A percentile compares a stretch with the other conserved stretches of the same genome.
These are phyloP conservation scores for Astrothelium macrocarpum DNA, from an alignment of 495 filamentous ascomycete species.

Conservation along the genomic window DNA sequence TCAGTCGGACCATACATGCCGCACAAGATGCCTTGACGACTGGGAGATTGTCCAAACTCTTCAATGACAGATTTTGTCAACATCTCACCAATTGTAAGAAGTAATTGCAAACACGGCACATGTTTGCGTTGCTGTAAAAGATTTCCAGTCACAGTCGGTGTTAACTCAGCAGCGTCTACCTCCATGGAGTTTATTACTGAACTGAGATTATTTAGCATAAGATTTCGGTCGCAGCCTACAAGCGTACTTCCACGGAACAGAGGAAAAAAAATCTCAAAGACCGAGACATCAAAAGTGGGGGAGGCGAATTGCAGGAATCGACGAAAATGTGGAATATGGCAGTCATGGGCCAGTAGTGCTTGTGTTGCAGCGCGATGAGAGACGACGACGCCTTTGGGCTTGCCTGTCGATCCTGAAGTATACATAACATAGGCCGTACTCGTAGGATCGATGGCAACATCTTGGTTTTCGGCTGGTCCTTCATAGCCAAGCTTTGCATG, in stretches of 20 bases:
- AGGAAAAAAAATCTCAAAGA: slow-evolving; percentile 85
- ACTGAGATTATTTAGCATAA: slow-evolving; percentile 62
- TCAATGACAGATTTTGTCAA: slow-evolving; percentile 59
- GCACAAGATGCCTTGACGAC: slow-evolving; percentile 48
- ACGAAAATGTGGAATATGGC: slow-evolving; percentile 58
- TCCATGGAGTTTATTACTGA: slow-evolving; percentile 49
- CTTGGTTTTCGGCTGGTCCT: neutral
- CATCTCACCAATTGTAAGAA: slow-evolving; percentile 85
- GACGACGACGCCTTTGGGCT: slow-evolving; percentile 73
- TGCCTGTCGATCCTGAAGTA: slow-evolving; percentile 81
- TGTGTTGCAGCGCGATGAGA: slow-evolving; percentile 70
- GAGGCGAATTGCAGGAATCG: slow-evolving; percentile 82
- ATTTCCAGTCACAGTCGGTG: slow-evolving; percentile 67
- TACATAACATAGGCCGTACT: slow-evolving; percentile 84
- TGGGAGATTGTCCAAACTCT: slow-evolving; percentile 52
- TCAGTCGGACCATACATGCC: slow-evolving; percentile 78
- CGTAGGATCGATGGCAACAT: slow-evolving; percentile 9
- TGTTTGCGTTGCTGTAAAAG: slow-evolving; percentile 50
- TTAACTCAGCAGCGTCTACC: slow-evolving; percentile 74
- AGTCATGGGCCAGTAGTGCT: slow-evolving; percentile 65
- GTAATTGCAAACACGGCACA: slow-evolving; percentile 50
- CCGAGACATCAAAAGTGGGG: slow-evolving; percentile 79
- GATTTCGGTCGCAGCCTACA: slow-evolving; percentile 51
- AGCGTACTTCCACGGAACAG: slow-evolving; percentile 60
- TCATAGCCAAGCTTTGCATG: slow-evolving; percentile 5